Evolutionary conservation across 495 filamentous ascomycete genomes (phyloP).

Genomic region (Penicillium turbatum): DNA sequence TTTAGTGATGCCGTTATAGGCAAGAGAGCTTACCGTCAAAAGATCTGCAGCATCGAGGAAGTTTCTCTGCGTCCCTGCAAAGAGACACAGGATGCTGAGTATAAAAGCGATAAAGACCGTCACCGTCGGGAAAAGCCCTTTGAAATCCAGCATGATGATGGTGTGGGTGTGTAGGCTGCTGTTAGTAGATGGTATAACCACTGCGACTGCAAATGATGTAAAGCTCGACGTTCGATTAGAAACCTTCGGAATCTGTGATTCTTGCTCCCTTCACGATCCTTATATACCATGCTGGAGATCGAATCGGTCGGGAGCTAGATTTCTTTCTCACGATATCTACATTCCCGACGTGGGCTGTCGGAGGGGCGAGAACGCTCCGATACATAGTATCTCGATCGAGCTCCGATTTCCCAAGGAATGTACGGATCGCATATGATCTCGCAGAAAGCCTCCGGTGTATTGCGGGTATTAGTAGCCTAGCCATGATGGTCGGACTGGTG

Average conservation of each 20-base stretch:
- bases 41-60: conserved; percentile 62
- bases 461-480: not conserved
- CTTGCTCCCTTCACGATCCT: not conserved
- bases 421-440: not conserved
- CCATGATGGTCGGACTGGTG: not conserved
- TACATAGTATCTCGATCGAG: not conserved
- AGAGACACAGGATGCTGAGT: conserved; percentile 63
- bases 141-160: conserved; percentile 11
- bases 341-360: conserved; percentile 11
- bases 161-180: not conserved
- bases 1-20: not conserved
- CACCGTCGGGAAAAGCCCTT: conserved; percentile 23
- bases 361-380: not conserved
- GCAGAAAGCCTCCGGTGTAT: not conserved
- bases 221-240: not conserved
- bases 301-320: not conserved
- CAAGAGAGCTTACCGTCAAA: conserved; percentile 52
- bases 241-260: not conserved
- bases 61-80: conserved; percentile 59
- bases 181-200: not conserved
- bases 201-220: not conserved
- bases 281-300: not conserved
- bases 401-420: not conserved
- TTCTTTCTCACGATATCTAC: conserved; percentile 7
- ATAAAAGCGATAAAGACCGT: conserved; percentile 58